These are phyloP conservation scores for Mesembryanthemum crystallinum DNA, from an alignment of 148 eudicot species.

Conservation along the genomic window DNA sequence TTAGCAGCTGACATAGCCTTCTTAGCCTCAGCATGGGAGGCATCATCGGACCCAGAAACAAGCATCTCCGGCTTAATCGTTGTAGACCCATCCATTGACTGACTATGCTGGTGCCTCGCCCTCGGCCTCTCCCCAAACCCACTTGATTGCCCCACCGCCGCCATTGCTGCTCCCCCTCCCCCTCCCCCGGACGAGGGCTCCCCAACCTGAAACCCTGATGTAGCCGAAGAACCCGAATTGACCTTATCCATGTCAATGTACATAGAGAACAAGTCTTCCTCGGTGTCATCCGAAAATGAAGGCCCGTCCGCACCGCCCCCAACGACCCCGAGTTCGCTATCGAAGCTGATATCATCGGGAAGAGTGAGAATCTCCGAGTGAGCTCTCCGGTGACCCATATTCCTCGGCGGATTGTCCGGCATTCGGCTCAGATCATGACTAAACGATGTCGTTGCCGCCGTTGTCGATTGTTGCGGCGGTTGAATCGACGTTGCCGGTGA, in stretches of 20 bases:
- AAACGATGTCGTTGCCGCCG: conserved; percentile 25
- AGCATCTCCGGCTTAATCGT: conserved; percentile 81
- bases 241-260: conserved; percentile 96
- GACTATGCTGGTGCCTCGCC: conserved; percentile 89
- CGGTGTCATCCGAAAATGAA: conserved; percentile 88
- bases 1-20: conserved; percentile 95
- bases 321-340: conserved; percentile 87
- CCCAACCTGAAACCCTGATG: conserved; percentile 53
- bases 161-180: conserved; percentile 12
- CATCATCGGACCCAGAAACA: conserved; percentile 54
- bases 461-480: conserved; percentile 15
- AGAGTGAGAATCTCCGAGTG: conserved; percentile 93
- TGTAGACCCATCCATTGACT: conserved; percentile 87
- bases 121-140: conserved; percentile 53
- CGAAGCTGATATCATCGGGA: conserved; percentile 93
- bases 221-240: conserved; percentile 55
- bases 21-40: conserved; percentile 61
- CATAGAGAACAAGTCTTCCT: conserved; percentile 88
- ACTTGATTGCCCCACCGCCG: conserved; percentile 16
- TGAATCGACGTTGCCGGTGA: conserved; percentile 34
- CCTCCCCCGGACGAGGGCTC: conserved; percentile 49
- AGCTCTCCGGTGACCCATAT: conserved; percentile 79
- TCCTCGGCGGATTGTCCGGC: conserved; percentile 88
- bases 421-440: conserved; percentile 86
- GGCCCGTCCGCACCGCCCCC: conserved; percentile 74